Evolutionary conservation across 73 alveolate species (phyloP), one percentile per base, ranked within the genome.

Genomic region (Paramecium pentaurelia): DNA sequence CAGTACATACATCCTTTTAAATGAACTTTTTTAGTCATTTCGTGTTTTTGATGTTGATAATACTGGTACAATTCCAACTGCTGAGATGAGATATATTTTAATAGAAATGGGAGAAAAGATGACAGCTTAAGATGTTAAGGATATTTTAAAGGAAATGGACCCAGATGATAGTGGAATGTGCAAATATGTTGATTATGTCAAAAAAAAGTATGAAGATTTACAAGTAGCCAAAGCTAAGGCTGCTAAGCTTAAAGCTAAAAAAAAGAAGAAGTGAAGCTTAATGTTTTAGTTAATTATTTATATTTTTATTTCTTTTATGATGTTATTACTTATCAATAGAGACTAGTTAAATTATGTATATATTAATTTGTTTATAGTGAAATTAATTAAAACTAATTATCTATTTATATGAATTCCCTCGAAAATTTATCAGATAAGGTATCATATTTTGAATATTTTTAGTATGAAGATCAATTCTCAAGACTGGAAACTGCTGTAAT

Each of bases 31-130:
- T 54, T 80, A 80, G 91, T 25, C 77, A 22, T 80, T 80, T 20
- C 49, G 91, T 1, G 91, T 80, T 40, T 80, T 80, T 27, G 91
- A 80, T 47, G 36, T 27, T 3, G 91, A 80, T 11, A 36, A 20
- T 4, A 80, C 75, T 8, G 91, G 91, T 7, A 80, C 73, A 18
- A 18, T 80, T 7, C 77, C 91, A 38, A 80, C 91, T 44, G 91
- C 91, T 80, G 91, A 80, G 45, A 80, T 80, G 91, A 34, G 91
- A 80, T 80, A 80, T 80, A 80, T 80, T 80, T 47, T 80, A 2
- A 45, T 80, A 30, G 91, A 80, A 36, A 45, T 80, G 91, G 91
- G 91, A 32, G 91, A 80, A 27, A 80, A 80, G 73, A 80, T 80
- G 91, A 10, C 30, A 3, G 77, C 75, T 27, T 12, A 42, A 4